Evolutionary conservation across 2,329 filamentous ascomycete species (phyloP), one percentile per base, ranked within the genome.

Genomic region (Nigrospora oryzae): DNA sequence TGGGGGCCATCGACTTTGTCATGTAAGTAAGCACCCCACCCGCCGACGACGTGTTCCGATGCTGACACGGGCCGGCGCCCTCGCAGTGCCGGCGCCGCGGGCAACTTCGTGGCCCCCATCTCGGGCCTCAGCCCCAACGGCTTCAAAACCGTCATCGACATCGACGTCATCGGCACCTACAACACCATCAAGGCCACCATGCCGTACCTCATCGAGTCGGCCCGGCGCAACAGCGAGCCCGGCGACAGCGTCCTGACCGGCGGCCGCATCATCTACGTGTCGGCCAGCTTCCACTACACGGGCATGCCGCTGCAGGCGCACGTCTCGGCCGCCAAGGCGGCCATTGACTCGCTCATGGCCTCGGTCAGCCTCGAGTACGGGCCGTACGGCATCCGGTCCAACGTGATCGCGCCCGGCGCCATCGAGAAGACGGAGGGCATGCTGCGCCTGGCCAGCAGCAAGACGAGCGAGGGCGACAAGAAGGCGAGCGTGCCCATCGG

Each of bases 81-180:
- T 40, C 32, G 11, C 56, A 93, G 86, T 61, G 91, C 91, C 16
- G 93, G 93, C 42, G 93, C 93, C 13, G 93, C 93, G 15, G 93
- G 93, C 47, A 98, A 98, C 66, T 98, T 97, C 65, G 75, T 98
- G 17, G 85, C 89, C 0, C 86, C 91, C 5, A 84, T 97, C 48
- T 77, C 84, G 36, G 84, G 84, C 50, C 77, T 97, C 41, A 89
- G 81, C 36, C 68, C 86, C 47, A 97, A 97, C 61, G 93, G 88
- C 4, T 95, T 98, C 80, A 94, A 90, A 65, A 75, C 87, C 0
- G 93, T 98, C 52, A 91, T 97, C 57, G 93, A 97, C 49, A 98
- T 98, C 58, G 93, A 97, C 62, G 84, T 95, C 3, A 66, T 97
- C 33, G 93, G 93, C 31, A 94, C 87, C 14, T 98, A 86, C 69